Conservation (phyloP, 2,329 filamentous ascomycete species). For the Tolypocladium paradoxum region DNA sequence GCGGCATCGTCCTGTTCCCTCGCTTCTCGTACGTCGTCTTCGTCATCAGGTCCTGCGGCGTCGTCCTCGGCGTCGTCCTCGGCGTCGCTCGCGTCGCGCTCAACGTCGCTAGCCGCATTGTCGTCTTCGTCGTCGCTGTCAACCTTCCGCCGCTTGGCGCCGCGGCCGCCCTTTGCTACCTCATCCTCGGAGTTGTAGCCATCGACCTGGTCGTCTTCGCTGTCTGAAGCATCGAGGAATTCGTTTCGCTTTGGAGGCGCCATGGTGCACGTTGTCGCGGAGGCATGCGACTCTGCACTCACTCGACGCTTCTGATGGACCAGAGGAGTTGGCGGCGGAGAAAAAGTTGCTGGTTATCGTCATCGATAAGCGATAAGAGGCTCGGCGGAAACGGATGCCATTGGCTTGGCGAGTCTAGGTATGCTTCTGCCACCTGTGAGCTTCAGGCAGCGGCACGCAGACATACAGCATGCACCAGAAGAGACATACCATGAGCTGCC, state of each 20-base stretch:
- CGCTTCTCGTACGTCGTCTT: conserved; percentile 10
- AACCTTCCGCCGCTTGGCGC: conserved; percentile 53
- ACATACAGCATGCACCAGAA: too few relatives aligned
- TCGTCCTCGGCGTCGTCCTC: conserved; percentile 11
- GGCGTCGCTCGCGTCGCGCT: conserved; percentile 18
- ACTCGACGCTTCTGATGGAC: too few relatives aligned
- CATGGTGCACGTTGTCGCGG: conserved; percentile 32
- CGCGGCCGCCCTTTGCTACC: conserved; percentile 52
- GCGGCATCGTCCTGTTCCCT: conserved; percentile 10
- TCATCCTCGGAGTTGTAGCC: conserved; percentile 63
- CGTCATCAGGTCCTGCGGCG: conserved; percentile 11
- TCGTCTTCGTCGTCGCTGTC: conserved; percentile 28
- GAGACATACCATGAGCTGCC: neutral
- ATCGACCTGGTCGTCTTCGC: conserved; percentile 45
- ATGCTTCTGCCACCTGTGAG: neutral
- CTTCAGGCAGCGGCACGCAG: neutral
- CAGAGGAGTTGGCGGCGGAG: neutral
- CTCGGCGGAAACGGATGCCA: neutral
- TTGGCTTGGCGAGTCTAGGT: neutral
- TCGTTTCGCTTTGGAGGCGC: conserved; percentile 59
- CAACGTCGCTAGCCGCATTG: conserved; percentile 21
- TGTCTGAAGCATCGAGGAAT: conserved; percentile 52
- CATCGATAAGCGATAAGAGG: neutral
- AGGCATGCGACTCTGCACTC: neutral
- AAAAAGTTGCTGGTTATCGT: neutral